Evolutionary conservation across 495 filamentous ascomycete genomes (phyloP).

Genomic region (Aspergillus saccharolyticus): DNA sequence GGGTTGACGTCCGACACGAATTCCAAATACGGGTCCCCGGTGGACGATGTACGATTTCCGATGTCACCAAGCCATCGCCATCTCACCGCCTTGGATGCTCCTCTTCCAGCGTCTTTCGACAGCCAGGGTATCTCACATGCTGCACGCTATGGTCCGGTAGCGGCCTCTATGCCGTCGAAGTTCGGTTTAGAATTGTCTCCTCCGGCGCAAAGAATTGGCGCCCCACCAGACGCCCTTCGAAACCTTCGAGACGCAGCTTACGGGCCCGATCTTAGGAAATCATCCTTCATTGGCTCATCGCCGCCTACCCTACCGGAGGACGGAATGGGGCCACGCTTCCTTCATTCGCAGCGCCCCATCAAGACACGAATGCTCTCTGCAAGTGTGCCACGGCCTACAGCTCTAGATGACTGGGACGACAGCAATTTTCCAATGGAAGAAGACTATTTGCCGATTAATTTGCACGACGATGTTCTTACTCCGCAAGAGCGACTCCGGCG

Average conservation of each 20-base stretch:
- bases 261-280: constrained; percentile 56
- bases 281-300: constrained; percentile 57
- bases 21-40: constrained; percentile 84
- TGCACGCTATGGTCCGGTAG: constrained; percentile 84
- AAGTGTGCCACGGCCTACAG: constrained; percentile 63
- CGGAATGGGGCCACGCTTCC: constrained; percentile 55
- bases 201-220: constrained; percentile 49
- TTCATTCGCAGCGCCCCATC: constrained; percentile 79
- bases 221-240: constrained; percentile 68
- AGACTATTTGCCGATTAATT: constrained; percentile 78
- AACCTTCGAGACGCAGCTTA: constrained; percentile 82
- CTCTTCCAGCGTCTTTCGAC: constrained; percentile 92
- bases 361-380: constrained; percentile 68
- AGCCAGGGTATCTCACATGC: constrained; percentile 91
- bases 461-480: constrained; percentile 91
- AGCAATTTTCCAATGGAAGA: constrained; percentile 87
- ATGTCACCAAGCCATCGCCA: constrained; percentile 63
- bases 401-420: constrained; percentile 72
- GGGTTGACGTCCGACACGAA: constrained; percentile 70
- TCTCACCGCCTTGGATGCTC: constrained; percentile 86
- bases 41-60: constrained; percentile 63
- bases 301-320: constrained; percentile 56
- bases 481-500: constrained; percentile 83
- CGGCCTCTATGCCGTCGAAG: constrained; percentile 86
- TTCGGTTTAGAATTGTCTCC: constrained; percentile 84